Evolutionary conservation across 2,329 filamentous ascomycete species (phyloP).

Genomic region (Venturia oleaginea): DNA sequence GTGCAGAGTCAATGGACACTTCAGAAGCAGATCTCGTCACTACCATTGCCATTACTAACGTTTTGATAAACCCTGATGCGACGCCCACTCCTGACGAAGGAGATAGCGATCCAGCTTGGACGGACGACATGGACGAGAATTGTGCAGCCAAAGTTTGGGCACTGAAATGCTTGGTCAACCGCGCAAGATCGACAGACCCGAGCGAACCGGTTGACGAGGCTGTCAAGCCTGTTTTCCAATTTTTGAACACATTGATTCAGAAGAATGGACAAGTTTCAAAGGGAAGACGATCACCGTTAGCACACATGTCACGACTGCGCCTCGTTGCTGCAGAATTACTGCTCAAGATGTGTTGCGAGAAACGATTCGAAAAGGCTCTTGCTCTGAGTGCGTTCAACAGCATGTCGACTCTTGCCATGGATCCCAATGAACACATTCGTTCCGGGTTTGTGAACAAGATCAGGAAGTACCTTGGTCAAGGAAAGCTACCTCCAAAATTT

Average conservation of each 20-base stretch:
- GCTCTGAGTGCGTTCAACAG: conserved; percentile 67
- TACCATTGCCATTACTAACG: conserved; percentile 64
- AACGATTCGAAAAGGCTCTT: conserved; percentile 67
- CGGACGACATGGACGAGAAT: conserved; percentile 63
- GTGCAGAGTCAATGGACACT: conserved; percentile 62
- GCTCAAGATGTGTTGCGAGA: conserved; percentile 73
- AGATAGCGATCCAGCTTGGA: conserved; percentile 31
- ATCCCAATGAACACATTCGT: conserved; percentile 64
- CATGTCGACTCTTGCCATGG: conserved; percentile 73
- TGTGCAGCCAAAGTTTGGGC: conserved; percentile 76
- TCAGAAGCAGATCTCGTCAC: conserved; percentile 56
- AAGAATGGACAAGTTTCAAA: conserved; percentile 74
- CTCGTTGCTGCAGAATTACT: conserved; percentile 69
- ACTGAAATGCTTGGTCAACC: conserved; percentile 77
- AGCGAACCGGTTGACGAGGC: conserved; percentile 37
- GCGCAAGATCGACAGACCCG: conserved; percentile 56
- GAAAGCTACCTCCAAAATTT: conserved; percentile 64
- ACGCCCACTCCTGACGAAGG: conserved; percentile 46
- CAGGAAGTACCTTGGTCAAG: conserved; percentile 78
- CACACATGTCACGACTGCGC: conserved; percentile 73
- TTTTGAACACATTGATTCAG: conserved; percentile 67
- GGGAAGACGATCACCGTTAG: conserved; percentile 57
- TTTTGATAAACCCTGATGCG: conserved; percentile 58
- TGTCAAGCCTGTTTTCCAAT: conserved; percentile 62
- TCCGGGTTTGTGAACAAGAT: conserved; percentile 72